Base-by-base conservation (phyloP, 1,139 yeast species). In the Hanseniaspora gamundiae region DNA sequence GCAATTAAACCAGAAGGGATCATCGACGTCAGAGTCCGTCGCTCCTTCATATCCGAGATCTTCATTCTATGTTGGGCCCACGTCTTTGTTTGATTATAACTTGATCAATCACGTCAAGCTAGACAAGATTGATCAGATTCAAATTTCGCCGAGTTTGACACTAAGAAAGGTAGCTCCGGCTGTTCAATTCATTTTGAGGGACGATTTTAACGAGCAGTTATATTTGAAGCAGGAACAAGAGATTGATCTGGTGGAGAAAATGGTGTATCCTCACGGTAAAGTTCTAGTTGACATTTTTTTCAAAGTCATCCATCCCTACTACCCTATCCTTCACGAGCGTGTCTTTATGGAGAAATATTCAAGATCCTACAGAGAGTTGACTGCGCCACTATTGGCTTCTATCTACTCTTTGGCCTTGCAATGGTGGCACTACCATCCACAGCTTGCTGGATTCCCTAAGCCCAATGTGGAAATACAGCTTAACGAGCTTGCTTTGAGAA, bases 371-470 rank as follows among this genome's bases (percentile, higher is more conserved):
- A 67, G 86, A 44, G 93, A 82, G 57, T 74, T 82, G 52, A 77
- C 85, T 46, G 87, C 91, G 0, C 87, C 91, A 0, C 61, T 82
- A 42, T 62, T 82, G 39, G 88, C 91, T 1, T 80, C 87, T 0
- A 86, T 82, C 1, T 82, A 82, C 55, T 77, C 79, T 2, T 62
- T 82, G 44, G 86, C 91, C 0, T 71, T 79, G 35, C 86, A 80
- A 58, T 81, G 88, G 85, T 81, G 91, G 91, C 87, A 81, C 52
- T 78, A 78, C 52, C 91, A 81, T 54, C 82, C 87, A 2, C 76
- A 71, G 45, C 63, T 81, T 44, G 53, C 65, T 11, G 78, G 78
- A 42, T 74, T 71, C 46, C 76, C 82, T 0, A 80, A 80, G 53
- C 91, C 91, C 0, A 77, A 79, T 56, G 59, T 60, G 9, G 76